Evolutionary conservation across 2,329 filamentous ascomycete species (phyloP).

Genomic region (Stachybotrys chartarum): DNA sequence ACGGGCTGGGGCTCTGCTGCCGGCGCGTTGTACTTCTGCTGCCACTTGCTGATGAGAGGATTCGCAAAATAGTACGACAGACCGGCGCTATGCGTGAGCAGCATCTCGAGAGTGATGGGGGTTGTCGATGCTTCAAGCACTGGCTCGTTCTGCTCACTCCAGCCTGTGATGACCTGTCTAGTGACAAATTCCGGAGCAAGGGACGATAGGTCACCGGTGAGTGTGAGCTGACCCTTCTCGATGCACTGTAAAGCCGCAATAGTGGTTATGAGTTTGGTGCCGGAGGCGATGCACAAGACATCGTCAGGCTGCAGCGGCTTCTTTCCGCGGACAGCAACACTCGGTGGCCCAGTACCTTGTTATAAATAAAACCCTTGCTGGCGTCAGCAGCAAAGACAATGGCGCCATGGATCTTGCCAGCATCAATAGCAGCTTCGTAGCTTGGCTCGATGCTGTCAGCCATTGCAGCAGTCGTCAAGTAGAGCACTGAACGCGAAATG

Average conservation of each 20-base stretch:
- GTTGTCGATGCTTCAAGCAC: constrained; percentile 21
- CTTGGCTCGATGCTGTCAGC: constrained; percentile 25
- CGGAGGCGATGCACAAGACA: constrained; percentile 27
- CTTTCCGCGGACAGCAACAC: constrained; percentile 31
- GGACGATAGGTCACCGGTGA: constrained; percentile 36
- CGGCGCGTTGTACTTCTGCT: constrained; percentile 17
- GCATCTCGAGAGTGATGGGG: constrained; percentile 40
- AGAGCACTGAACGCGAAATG: too few relatives aligned
- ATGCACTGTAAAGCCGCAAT: constrained; percentile 48
- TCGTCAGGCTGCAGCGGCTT: constrained; percentile 26
- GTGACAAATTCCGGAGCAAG: constrained; percentile 40
- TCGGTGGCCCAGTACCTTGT: constrained; percentile 29
- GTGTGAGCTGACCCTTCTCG: constrained; percentile 38
- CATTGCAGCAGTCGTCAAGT: neutral
- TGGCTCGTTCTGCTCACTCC: constrained; percentile 30
- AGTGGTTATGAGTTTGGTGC: constrained; percentile 38
- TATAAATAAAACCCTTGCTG: constrained; percentile 29
- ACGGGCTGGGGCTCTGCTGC: constrained; percentile 21
- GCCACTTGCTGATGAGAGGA: constrained; percentile 27
- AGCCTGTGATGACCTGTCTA: constrained; percentile 40
- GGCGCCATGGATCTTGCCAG: constrained; percentile 35
- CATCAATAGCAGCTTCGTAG: constrained; percentile 31
- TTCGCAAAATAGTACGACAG: constrained; percentile 34
- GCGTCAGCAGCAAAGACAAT: constrained; percentile 32
- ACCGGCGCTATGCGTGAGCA: constrained; percentile 46